These are phyloP conservation scores for Penicillium dipodomyicola DNA, from an alignment of 495 filamentous ascomycete species.

Conservation along the genomic window DNA sequence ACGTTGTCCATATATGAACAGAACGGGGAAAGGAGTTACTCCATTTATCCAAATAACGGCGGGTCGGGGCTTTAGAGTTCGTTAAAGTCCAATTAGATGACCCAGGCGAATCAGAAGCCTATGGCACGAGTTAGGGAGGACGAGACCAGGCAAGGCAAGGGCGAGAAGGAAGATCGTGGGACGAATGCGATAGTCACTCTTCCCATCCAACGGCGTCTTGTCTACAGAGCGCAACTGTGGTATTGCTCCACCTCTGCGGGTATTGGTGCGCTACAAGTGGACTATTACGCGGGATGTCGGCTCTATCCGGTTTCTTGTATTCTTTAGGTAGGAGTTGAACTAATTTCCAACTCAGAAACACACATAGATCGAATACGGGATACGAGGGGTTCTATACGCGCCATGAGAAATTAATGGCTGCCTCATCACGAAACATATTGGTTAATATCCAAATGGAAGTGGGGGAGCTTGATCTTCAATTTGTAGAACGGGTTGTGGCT, in stretches of 20 bases:
- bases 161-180: neutral
- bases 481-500: neutral
- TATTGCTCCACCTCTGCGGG: neutral
- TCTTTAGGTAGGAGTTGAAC: neutral
- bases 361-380: neutral
- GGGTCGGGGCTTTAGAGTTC: neutral
- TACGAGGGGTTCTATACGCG: neutral
- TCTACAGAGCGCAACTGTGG: neutral
- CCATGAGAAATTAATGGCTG: neutral
- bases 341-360: neutral
- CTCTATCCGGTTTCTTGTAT: neutral
- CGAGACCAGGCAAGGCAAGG: neutral
- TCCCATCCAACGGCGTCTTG: conserved; percentile 3
- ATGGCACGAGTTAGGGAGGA: neutral
- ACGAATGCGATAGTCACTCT: neutral
- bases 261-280: neutral
- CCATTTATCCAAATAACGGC: neutral
- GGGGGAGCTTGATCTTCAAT: neutral
- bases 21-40: neutral
- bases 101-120: neutral
- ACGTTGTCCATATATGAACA: neutral
- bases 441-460: neutral
- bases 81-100: no score
- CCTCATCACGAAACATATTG: neutral
- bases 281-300: neutral